A percentile compares a stretch with the other conserved stretches of the same genome.
Conservation (phyloP, 768 basidiomycete genomes). For the Leccinum imitatum region DNA sequence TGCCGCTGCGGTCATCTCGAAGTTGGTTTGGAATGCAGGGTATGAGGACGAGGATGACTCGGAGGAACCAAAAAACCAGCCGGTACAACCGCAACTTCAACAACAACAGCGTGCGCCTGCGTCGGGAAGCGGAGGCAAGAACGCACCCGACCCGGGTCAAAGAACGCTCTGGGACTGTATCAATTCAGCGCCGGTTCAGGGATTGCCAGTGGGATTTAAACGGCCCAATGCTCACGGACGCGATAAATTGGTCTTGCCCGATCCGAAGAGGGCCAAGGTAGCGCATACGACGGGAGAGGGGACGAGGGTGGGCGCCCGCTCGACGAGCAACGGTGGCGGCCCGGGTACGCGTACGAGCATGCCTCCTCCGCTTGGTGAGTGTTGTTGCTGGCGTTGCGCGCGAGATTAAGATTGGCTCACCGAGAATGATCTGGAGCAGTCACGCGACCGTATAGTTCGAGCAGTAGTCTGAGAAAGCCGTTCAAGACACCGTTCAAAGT, state of each 20-base stretch:
- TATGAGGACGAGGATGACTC: conserved; percentile 31
- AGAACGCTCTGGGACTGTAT: conserved; percentile 26
- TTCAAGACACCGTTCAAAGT: too few species aligned
- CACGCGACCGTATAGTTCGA: too few species aligned
- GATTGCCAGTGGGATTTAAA: conserved; percentile 30
- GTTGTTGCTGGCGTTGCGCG: background rate
- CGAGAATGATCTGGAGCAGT: background rate
- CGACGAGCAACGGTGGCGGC: background rate
- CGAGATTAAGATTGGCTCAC: background rate
- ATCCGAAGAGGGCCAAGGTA: conserved; percentile 24
- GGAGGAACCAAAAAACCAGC: conserved; percentile 2
- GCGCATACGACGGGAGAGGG: conserved; percentile 4
- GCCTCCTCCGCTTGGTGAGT: conserved; percentile 27
- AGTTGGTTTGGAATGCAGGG: conserved; percentile 17
- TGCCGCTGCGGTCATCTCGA: conserved; percentile 26
- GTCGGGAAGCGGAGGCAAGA: background rate
- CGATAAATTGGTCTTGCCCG: conserved; percentile 12
- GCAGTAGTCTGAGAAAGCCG: too few species aligned
- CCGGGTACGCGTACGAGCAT: conserved; percentile 2
- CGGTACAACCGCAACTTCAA: background rate
- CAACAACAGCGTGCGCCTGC: conserved; percentile 1
- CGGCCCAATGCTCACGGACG: conserved; percentile 18
- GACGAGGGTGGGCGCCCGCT: background rate
- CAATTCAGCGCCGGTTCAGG: conserved; percentile 12
- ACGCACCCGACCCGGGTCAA: conserved; percentile 10